Evolutionary conservation across 2,329 filamentous ascomycete species (phyloP).

Genomic region (Byssochlamys sp.): DNA sequence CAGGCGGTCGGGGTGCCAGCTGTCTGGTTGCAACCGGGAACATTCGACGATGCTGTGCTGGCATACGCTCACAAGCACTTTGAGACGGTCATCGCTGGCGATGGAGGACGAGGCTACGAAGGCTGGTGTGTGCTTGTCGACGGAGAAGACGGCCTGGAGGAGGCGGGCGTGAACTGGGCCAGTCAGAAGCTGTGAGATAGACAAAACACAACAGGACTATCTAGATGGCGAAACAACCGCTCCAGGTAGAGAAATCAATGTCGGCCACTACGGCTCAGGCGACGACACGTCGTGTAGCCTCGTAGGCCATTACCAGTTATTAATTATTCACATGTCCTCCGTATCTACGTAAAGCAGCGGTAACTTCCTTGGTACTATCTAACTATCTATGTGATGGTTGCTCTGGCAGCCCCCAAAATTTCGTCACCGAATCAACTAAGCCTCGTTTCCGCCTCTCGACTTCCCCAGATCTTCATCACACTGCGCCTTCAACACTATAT

Average conservation of each 20-base stretch:
- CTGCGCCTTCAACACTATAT: not conserved
- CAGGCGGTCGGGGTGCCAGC: conserved; percentile 61
- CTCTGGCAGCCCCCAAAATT: conserved; percentile 1
- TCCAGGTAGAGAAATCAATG: not conserved
- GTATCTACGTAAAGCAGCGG: not conserved
- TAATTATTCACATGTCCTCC: not conserved
- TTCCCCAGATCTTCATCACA: not conserved
- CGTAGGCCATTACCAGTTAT: not conserved
- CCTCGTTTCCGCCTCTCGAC: not conserved
- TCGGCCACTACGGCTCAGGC: not conserved
- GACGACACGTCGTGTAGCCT: not conserved
- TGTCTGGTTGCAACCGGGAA: conserved; percentile 86
- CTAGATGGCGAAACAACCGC: conserved; percentile 1
- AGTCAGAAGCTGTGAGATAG: conserved; percentile 31
- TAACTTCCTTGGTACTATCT: too few species aligned
- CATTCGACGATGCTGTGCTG: conserved; percentile 67
- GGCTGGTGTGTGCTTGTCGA: conserved; percentile 86
- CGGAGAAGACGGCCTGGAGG: conserved; percentile 52
- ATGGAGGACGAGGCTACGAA: conserved; percentile 56
- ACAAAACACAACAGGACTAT: not conserved
- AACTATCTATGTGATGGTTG: not conserved
- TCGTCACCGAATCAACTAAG: not conserved
- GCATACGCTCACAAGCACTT: conserved; percentile 61
- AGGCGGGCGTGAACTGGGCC: conserved; percentile 47
- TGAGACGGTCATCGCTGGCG: conserved; percentile 56